Percentiles rank a stretch among this genome's conserved stretches.
Conservation (phyloP, 2,329 filamentous ascomycete genomes). For the Ophiostoma perfectum region DNA sequence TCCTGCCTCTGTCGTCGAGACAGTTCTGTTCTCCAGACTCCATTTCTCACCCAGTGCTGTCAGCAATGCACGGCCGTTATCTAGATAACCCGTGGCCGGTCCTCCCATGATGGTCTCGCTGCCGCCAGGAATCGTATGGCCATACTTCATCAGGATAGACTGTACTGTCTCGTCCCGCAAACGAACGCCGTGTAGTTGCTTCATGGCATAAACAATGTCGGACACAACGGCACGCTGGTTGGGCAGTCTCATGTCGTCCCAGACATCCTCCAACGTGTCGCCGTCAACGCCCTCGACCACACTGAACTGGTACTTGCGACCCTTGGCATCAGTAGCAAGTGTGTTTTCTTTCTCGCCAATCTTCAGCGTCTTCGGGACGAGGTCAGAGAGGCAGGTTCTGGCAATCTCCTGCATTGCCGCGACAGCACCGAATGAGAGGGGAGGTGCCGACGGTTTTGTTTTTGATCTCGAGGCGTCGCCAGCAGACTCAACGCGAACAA, state of each 20-base stretch:
- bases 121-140: neutral
- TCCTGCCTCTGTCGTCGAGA: neutral
- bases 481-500: neutral
- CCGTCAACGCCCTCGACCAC: neutral
- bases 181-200: neutral
- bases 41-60: neutral
- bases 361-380: neutral
- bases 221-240: neutral
- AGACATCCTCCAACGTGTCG: neutral
- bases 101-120: neutral
- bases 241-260: neutral
- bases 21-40: neutral
- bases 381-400: neutral
- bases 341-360: neutral
- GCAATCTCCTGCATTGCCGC: neutral
- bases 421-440: neutral
- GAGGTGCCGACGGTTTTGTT: too few relatives aligned
- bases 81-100: neutral
- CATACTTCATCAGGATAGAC: neutral
- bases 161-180: neutral
- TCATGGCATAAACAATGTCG: neutral
- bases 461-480: neutral
- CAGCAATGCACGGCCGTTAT: neutral
- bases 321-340: neutral
- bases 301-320: neutral